A percentile compares a stretch with the other conserved stretches of the same genome.
Conservation (phyloP, 352 stramenopile genomes). For the Globisporangium nunn region DNA sequence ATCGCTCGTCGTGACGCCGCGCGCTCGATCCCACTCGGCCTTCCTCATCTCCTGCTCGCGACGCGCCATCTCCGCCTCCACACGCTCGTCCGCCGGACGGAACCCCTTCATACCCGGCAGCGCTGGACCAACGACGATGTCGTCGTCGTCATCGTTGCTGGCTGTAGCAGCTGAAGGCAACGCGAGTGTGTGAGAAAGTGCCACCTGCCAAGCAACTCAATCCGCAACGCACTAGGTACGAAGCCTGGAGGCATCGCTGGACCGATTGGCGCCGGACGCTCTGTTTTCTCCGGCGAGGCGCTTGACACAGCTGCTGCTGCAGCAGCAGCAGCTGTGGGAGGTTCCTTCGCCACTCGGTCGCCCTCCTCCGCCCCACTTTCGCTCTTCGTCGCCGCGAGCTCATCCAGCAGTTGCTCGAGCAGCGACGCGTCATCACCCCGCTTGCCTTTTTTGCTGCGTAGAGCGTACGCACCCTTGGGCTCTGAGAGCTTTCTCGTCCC, state of each 20-base stretch:
- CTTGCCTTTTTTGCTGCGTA: constrained; percentile 11
- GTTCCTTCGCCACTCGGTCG: not conserved
- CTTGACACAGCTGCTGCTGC: not conserved
- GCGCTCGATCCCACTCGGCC: constrained; percentile 51
- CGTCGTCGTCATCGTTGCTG: constrained; percentile 34
- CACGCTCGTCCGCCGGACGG: constrained; percentile 49
- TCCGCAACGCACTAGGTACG: not conserved
- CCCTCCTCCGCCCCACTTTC: constrained; percentile 2
- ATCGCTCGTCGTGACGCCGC: constrained; percentile 10
- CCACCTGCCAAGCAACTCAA: not conserved
- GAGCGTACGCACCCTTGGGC: constrained; percentile 49
- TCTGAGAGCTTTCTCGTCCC: constrained; percentile 24
- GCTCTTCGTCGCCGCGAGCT: constrained; percentile 25
- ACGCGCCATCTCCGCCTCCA: constrained; percentile 68
- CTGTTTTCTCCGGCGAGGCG: not conserved
- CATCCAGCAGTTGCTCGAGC: constrained; percentile 36
- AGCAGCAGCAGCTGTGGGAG: not conserved
- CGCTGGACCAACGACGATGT: constrained; percentile 51
- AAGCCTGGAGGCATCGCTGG: constrained; percentile 34
- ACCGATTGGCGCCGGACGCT: constrained; percentile 35
- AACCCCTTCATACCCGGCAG: constrained; percentile 78
- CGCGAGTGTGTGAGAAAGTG: not conserved
- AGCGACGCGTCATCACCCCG: constrained; percentile 21
- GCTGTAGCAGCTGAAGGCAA: not conserved
- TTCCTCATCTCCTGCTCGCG: constrained; percentile 50